Evolutionary conservation across 805 yeast species (phyloP).

Genomic region (Pichia nakasei): DNA sequence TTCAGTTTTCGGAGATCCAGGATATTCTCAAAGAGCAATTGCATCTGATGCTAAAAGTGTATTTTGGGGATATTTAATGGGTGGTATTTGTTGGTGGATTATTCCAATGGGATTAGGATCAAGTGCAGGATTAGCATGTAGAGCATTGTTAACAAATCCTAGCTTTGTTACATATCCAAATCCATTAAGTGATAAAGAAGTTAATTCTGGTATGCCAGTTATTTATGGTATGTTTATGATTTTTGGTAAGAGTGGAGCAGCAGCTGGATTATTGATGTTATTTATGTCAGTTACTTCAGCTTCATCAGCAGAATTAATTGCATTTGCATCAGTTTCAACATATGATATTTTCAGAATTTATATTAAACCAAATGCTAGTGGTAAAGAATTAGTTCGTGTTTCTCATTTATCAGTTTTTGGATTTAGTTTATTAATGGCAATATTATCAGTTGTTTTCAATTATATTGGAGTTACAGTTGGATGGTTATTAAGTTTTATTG

Average conservation of each 20-base stretch:
- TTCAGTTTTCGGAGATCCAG: slow-evolving; percentile 21
- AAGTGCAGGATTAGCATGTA: slow-evolving; percentile 31
- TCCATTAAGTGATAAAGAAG: slow-evolving; percentile 28
- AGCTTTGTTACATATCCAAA: slow-evolving; percentile 35
- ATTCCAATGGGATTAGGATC: slow-evolving; percentile 37
- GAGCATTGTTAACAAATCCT: slow-evolving; percentile 27
- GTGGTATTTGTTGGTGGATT: slow-evolving; percentile 30
- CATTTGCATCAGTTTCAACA: slow-evolving; percentile 31
- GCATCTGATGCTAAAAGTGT: slow-evolving; percentile 30
- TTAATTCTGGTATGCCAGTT: slow-evolving; percentile 32
- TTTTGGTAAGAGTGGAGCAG: slow-evolving; percentile 35
- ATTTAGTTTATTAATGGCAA: slow-evolving; percentile 37
- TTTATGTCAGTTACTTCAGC: slow-evolving; percentile 39
- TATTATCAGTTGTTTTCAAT: slow-evolving; percentile 31
- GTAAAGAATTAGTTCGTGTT: slow-evolving; percentile 27
- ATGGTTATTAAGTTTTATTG: slow-evolving; percentile 33
- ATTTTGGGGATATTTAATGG: slow-evolving; percentile 28
- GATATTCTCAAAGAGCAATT: slow-evolving; percentile 33
- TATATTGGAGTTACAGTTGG: slow-evolving; percentile 34
- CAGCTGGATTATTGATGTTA: slow-evolving; percentile 31
- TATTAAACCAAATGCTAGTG: slow-evolving; percentile 32
- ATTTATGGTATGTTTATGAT: slow-evolving; percentile 27
- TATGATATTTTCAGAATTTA: slow-evolving; percentile 35
- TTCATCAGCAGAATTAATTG: slow-evolving; percentile 34
- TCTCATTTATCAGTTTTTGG: slow-evolving; percentile 28